These are phyloP conservation scores for Blastobotrys ciferrii DNA, from an alignment of 1,139 yeast genomes.

Conservation along the genomic window DNA sequence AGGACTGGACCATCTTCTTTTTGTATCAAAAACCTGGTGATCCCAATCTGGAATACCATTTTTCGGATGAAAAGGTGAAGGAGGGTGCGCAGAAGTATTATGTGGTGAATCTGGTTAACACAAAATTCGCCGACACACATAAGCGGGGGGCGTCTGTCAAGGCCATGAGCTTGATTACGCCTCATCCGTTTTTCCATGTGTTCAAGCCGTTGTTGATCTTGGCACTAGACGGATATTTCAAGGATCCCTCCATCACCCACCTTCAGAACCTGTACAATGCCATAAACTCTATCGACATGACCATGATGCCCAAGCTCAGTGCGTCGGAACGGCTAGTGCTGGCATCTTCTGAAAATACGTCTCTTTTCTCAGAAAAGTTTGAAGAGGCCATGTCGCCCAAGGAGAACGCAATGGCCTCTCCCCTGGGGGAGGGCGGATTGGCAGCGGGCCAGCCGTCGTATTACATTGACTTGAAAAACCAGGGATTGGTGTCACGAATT, in stretches of 20 bases:
- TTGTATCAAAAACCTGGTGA: slow-evolving; percentile 40
- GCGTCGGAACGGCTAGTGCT: slow-evolving; percentile 35
- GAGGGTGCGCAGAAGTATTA: slow-evolving; percentile 46
- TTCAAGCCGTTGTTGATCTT: slow-evolving; percentile 58
- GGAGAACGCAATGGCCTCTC: slow-evolving; percentile 6
- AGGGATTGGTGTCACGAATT: slow-evolving; percentile 29
- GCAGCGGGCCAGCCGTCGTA: slow-evolving; percentile 25
- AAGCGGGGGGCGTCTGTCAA: slow-evolving; percentile 58
- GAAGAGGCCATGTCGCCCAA: slow-evolving; percentile 19
- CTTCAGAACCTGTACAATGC: slow-evolving; percentile 40
- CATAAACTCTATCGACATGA: slow-evolving; percentile 39
- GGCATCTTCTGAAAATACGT: slow-evolving; percentile 31
- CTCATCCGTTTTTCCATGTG: slow-evolving; percentile 51
- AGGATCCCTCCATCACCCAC: slow-evolving; percentile 29
- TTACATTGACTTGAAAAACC: slow-evolving; percentile 33
- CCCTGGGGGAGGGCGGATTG: neutral
- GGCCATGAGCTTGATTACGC: slow-evolving; percentile 54
- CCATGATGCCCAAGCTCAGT: slow-evolving; percentile 33
- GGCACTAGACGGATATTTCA: slow-evolving; percentile 48
- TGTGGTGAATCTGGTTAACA: slow-evolving; percentile 56
- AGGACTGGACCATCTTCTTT: slow-evolving; percentile 60
- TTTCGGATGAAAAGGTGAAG: slow-evolving; percentile 27
- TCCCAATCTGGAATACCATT: slow-evolving; percentile 31
- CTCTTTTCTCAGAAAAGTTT: slow-evolving; percentile 34
- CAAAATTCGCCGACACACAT: slow-evolving; percentile 46